Evolutionary conservation across 164 flowering plant species (phyloP).

Genomic region (Euptelea pleiosperma): DNA sequence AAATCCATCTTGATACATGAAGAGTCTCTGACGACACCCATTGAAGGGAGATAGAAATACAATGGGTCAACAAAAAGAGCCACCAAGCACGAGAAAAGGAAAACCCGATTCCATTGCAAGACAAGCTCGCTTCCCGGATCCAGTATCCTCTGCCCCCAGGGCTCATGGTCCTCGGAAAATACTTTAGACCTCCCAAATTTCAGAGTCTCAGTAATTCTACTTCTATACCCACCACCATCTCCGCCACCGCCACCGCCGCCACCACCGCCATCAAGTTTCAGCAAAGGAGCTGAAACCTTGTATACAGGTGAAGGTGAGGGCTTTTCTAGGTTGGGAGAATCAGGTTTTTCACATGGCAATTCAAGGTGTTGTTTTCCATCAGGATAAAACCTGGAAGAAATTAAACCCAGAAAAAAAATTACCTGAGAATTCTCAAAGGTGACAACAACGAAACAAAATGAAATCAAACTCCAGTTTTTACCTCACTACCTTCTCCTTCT

Average conservation of each 20-base stretch:
- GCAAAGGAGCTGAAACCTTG: no score
- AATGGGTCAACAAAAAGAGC: conserved; percentile 87
- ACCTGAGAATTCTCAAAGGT: not conserved
- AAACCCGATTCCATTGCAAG: conserved; percentile 68
- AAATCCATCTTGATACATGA: conserved; percentile 59
- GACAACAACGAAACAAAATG: conserved; percentile 4
- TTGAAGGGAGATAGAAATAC: conserved; percentile 69
- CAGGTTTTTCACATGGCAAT: conserved; percentile 29
- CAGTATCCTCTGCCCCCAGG: conserved; percentile 52
- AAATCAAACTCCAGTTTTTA: conserved; percentile 17
- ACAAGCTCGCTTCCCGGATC: conserved; percentile 83
- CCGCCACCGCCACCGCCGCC: no score
- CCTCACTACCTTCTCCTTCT: conserved; percentile 61
- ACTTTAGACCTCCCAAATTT: conserved; percentile 39
- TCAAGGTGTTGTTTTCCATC: conserved; percentile 41
- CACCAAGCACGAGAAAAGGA: conserved; percentile 69
- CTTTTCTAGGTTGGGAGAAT: conserved; percentile 25
- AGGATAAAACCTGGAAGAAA: conserved; percentile 57
- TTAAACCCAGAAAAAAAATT: conserved; percentile 11
- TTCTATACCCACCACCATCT: conserved; percentile 16
- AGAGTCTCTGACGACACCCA: conserved; percentile 20
- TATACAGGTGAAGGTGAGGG: no score
- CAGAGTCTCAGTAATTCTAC: conserved; percentile 25
- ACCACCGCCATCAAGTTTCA: no score
- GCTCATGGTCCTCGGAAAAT: conserved; percentile 48